Evolutionary conservation across 1,284 basidiomycete genomes (phyloP).

Genomic region (Sanghuangporus sanghuang): DNA sequence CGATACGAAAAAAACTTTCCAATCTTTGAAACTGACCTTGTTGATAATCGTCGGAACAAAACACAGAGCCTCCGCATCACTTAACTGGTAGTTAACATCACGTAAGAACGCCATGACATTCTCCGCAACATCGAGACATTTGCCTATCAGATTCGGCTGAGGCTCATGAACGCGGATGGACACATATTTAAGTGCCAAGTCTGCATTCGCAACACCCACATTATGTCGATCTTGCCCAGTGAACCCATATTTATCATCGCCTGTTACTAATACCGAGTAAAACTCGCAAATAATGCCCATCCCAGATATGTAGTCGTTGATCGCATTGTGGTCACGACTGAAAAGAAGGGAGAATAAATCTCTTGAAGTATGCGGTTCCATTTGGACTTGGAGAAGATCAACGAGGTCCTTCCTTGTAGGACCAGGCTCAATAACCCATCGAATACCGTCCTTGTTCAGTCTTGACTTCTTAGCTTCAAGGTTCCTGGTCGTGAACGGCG

Average conservation of each 20-base stretch:
- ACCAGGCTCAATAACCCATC: conserved; percentile 82
- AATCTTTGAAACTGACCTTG: conserved; percentile 55
- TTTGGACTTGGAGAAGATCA: conserved; percentile 85
- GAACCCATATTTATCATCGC: conserved; percentile 54
- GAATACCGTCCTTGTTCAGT: conserved; percentile 72
- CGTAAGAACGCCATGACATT: conserved; percentile 73
- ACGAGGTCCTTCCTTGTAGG: conserved; percentile 82
- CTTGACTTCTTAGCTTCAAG: conserved; percentile 70
- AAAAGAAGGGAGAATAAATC: conserved; percentile 82
- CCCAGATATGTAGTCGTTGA: conserved; percentile 87
- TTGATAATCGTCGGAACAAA: conserved; percentile 89
- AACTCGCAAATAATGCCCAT: conserved; percentile 73
- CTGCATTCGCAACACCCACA: conserved; percentile 85
- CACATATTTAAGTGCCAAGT: conserved; percentile 91
- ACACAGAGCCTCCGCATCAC: conserved; percentile 83
- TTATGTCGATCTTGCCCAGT: conserved; percentile 52
- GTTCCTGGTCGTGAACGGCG: conserved; percentile 70
- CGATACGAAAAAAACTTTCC: not conserved
- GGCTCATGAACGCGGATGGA: conserved; percentile 90
- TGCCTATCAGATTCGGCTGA: conserved; percentile 87
- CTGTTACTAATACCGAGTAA: conserved; percentile 54
- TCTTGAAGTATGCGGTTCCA: conserved; percentile 80
- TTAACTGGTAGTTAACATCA: conserved; percentile 72
- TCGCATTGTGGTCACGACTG: conserved; percentile 93
- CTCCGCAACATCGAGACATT: conserved; percentile 87